Percentiles rank a stretch among this genome's conserved stretches.
phyloP scores from a whole-genome alignment of 371 early-diverging fungal species.

The Mortierella sp. region DNA sequence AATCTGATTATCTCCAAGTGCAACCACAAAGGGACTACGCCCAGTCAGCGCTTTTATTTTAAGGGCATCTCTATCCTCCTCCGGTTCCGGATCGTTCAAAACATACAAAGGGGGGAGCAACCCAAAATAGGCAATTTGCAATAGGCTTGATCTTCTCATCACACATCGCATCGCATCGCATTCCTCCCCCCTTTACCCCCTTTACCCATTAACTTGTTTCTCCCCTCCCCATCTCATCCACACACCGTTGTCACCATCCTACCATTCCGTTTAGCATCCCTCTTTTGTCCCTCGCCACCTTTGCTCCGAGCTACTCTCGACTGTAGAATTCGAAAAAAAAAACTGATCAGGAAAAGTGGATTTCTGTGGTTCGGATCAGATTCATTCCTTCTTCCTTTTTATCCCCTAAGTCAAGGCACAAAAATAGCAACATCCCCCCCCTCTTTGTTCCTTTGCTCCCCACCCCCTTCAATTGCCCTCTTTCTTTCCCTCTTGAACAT shows the following conservation, averaged over 20 bases:
- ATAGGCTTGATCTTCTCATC: background rate
- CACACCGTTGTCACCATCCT: background rate
- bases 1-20: background rate
- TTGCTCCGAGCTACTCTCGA: too few relatives aligned
- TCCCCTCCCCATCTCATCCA: background rate
- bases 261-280: too few relatives aligned
- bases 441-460: background rate
- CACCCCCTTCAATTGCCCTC: background rate
- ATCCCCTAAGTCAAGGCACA: background rate
- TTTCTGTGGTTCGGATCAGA: background rate
- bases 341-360: background rate
- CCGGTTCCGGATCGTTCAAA: background rate
- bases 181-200: background rate
- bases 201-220: background rate
- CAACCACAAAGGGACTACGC: background rate
- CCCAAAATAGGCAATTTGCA: background rate
- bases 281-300: too few relatives aligned
- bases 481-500: background rate
- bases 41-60: background rate
- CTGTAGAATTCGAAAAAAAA: too few relatives aligned
- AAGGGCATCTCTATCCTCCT: background rate
- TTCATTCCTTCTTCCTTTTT: background rate
- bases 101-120: background rate
- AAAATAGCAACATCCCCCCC: background rate
- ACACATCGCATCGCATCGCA: background rate